A percentile compares a stretch with the other conserved stretches of the same genome.
Conservation (phyloP, 805 yeast species). For the Metschnikowia bowlesiae region DNA sequence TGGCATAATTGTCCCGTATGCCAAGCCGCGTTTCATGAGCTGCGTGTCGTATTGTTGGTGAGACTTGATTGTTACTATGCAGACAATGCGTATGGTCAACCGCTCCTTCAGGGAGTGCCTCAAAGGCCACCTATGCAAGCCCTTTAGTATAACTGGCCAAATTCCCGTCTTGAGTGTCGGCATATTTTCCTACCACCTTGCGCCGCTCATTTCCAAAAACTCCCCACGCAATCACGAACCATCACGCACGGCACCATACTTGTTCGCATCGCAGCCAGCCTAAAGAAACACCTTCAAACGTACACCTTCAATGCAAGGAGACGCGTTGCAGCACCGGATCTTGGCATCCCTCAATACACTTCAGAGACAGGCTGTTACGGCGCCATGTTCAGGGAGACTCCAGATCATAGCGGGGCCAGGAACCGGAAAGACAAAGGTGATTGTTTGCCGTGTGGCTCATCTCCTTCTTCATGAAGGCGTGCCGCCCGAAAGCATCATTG, state of each 20-base stretch:
- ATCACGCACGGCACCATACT: too few species aligned
- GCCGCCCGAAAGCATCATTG: slow-evolving; percentile 62
- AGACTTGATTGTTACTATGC: too few species aligned
- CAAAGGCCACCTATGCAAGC: too few species aligned
- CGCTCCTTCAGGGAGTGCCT: too few species aligned
- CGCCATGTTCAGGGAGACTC: slow-evolving; percentile 28
- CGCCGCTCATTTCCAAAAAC: too few species aligned
- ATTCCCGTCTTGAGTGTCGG: too few species aligned
- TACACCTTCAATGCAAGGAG: neutral
- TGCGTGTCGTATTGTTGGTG: too few species aligned
- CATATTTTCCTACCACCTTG: too few species aligned
- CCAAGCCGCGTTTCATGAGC: too few species aligned
- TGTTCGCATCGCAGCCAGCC: neutral
- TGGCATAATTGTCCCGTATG: too few species aligned
- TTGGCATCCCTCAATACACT: slow-evolving; percentile 28
- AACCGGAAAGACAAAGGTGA: slow-evolving; percentile 76
- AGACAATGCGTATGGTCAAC: too few species aligned
- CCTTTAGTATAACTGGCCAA: too few species aligned
- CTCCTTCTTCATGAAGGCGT: slow-evolving; percentile 49
- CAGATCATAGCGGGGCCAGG: slow-evolving; percentile 62
- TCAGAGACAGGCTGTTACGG: slow-evolving; percentile 43
- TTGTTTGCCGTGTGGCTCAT: slow-evolving; percentile 74
- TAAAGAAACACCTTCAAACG: neutral
- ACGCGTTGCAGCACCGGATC: neutral
- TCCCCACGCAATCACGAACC: neutral